Evolutionary conservation across 2,329 filamentous ascomycete genomes (phyloP), one percentile per base, ranked within the genome.

Genomic region (Diplodia seriata): DNA sequence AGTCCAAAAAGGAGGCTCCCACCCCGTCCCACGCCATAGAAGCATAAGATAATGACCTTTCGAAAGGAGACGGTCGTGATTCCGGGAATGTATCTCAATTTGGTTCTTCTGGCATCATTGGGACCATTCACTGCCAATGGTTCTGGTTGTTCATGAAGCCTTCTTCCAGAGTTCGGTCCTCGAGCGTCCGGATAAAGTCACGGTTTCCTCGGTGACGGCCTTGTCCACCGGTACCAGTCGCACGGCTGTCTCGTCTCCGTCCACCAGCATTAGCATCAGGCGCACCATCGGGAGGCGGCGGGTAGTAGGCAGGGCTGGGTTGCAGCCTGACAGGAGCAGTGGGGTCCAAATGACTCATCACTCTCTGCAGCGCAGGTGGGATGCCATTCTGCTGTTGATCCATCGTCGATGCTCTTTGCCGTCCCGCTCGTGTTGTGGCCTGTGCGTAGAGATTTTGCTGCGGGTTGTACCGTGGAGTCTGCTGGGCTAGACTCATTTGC

Each of bases 301-400:
- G 95, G 74, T 98, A 99, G 80, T 99, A 99, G 1, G 95, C 95
- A 5, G 95, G 95, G 73, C 93, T 97, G 2, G 95, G 95, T 77
- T 99, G 95, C 68, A 98, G 81, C 61, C 95, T 88, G 74, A 99
- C 98, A 0, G 95, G 95, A 69, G 94, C 92, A 73, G 89, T 98
- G 1, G 95, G 95, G 76, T 99, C 95, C 54, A 99, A 86, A 79
- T 98, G 94, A 77, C 93, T 97, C 51, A 95, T 95, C 26, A 99
- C 95, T 73, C 95, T 87, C 80, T 99, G 95, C 68, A 99, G 92
- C 3, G 94, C 90, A 15, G 92, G 90, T 5, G 95, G 95, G 69
- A 99, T 97, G 2, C 94, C 94, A 70, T 91, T 94, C 61, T 94
- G 91, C 74, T 96, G 92, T 76, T 95, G 92, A 75, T 98, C 95